Evolutionary conservation across 352 stramenopile genomes (phyloP).

Genomic region (Globisporangium carolinianum): DNA sequence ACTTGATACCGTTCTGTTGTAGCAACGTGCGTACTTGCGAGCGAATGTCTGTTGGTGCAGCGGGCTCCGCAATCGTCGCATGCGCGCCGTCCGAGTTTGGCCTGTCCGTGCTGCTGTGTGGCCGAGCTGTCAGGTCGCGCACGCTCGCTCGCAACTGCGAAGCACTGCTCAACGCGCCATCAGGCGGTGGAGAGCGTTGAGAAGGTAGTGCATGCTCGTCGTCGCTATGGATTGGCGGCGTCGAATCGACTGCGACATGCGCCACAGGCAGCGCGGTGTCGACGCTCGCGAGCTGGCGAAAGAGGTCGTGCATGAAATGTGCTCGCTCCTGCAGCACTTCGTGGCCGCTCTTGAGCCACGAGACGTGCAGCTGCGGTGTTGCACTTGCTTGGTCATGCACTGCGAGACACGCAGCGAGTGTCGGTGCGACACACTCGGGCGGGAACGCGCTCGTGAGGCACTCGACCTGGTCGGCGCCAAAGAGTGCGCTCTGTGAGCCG

Average conservation of each 20-base stretch:
- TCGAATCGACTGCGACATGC: not conserved
- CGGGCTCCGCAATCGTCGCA: too few species aligned
- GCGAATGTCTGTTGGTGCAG: constrained; percentile 1
- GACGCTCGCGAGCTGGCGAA: constrained; percentile 29
- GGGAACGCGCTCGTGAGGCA: constrained; percentile 15
- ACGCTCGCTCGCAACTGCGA: too few species aligned
- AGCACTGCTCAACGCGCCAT: too few species aligned
- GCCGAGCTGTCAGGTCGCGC: too few species aligned
- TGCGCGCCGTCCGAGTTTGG: too few species aligned
- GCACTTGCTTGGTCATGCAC: constrained; percentile 3
- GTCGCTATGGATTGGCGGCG: not conserved
- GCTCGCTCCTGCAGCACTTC: constrained; percentile 61
- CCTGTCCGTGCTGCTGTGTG: too few species aligned
- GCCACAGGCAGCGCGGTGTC: not conserved
- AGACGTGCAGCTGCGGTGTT: constrained; percentile 27
- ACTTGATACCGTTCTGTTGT: constrained; percentile 37
- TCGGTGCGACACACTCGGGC: constrained; percentile 1
- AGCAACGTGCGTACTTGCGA: constrained; percentile 25
- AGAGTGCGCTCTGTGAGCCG: constrained; percentile 44
- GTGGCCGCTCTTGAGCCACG: constrained; percentile 75
- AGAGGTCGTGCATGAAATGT: constrained; percentile 44
- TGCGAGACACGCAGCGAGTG: constrained; percentile 8
- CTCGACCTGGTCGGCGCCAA: constrained; percentile 26
- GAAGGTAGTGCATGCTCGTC: not conserved
- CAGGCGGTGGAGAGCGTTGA: too few species aligned